phyloP scores from a whole-genome alignment of 768 basidiomycete species.

The Xanthoconium stramineum region DNA sequence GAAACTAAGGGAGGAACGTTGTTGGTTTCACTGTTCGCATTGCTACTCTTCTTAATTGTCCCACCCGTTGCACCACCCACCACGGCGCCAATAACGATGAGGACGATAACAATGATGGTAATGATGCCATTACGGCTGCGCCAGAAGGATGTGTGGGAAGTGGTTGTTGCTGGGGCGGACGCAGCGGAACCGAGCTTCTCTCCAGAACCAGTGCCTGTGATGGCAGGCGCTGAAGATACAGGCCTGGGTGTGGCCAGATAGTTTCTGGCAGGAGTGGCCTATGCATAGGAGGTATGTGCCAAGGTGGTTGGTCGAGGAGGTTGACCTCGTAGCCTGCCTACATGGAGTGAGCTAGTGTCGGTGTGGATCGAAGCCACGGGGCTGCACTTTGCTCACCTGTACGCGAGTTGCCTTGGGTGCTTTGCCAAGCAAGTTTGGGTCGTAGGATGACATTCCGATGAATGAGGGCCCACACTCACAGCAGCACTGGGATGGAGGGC shows the following conservation, averaged over 20 bases:
- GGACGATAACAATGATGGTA: constrained; percentile 32
- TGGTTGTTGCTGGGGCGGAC: not conserved
- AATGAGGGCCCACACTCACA: not conserved
- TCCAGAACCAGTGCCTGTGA: constrained; percentile 10
- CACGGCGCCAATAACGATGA: constrained; percentile 48
- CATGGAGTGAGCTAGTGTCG: not conserved
- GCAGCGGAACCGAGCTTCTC: constrained; percentile 9
- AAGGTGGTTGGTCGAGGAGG: constrained; percentile 32
- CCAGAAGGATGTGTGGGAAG: constrained; percentile 41
- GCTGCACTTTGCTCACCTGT: constrained; percentile 35
- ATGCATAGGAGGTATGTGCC: constrained; percentile 22
- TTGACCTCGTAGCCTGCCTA: constrained; percentile 57
- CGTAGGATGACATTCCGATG: constrained; percentile 34
- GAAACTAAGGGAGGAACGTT: too few species aligned
- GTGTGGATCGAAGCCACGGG: not conserved
- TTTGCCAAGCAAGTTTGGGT: constrained; percentile 37
- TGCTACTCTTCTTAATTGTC: constrained; percentile 34
- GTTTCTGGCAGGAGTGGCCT: constrained; percentile 11
- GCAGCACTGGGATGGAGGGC: not conserved
- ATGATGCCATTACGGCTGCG: constrained; percentile 44
- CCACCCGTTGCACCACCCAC: constrained; percentile 62
- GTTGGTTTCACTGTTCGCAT: too few species aligned
- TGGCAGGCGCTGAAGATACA: constrained; percentile 6
- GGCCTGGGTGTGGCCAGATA: constrained; percentile 13
- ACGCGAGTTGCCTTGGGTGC: constrained; percentile 42